Percentiles rank a stretch among this genome's conserved stretches.
These are phyloP conservation scores for Thoreauomyces humboldtii DNA, from an alignment of 192 early-diverging fungal species.

Conservation along the genomic window DNA sequence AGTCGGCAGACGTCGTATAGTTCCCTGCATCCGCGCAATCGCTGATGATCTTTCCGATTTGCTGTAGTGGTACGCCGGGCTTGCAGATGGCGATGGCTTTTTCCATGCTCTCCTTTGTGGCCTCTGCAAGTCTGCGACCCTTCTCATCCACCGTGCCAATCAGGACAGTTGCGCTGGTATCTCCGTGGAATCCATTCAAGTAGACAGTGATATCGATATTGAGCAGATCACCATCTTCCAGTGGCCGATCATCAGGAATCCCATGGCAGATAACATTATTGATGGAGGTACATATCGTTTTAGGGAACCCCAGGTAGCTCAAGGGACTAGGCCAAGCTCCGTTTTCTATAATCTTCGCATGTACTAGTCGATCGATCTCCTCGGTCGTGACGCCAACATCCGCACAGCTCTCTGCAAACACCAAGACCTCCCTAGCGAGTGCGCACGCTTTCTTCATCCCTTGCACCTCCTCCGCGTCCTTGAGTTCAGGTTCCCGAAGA, in stretches of 20 bases:
- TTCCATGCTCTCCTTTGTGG: slow-evolving; percentile 58
- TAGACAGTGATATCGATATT: slow-evolving; percentile 83
- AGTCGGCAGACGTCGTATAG: slow-evolving; percentile 64
- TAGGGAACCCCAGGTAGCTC: slow-evolving; percentile 73
- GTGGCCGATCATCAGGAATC: too few species aligned
- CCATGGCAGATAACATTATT: slow-evolving; percentile 87
- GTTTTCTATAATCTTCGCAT: slow-evolving; percentile 49
- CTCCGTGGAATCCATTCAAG: slow-evolving; percentile 68
- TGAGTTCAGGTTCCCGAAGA: slow-evolving; percentile 13
- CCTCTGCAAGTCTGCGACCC: slow-evolving; percentile 52
- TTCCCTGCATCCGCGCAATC: slow-evolving; percentile 46
- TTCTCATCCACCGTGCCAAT: slow-evolving; percentile 61
- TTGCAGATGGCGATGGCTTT: slow-evolving; percentile 64
- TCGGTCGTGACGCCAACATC: slow-evolving; percentile 13
- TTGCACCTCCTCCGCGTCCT: slow-evolving; percentile 2
- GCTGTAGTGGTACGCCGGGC: slow-evolving; percentile 66
- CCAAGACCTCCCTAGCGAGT: slow-evolving; percentile 12
- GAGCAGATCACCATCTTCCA: slow-evolving; percentile 69
- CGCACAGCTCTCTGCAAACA: neutral
- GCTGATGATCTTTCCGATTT: slow-evolving; percentile 67
- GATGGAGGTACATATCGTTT: slow-evolving; percentile 73
- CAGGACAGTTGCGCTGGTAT: slow-evolving; percentile 66
- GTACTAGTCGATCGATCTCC: slow-evolving; percentile 40
- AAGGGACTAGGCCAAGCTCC: slow-evolving; percentile 77
- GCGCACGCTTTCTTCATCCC: slow-evolving; percentile 13